A percentile compares a stretch with the other conserved stretches of the same genome.
Conservation (phyloP, 768 basidiomycete species). For the Mycena capillaripes region DNA sequence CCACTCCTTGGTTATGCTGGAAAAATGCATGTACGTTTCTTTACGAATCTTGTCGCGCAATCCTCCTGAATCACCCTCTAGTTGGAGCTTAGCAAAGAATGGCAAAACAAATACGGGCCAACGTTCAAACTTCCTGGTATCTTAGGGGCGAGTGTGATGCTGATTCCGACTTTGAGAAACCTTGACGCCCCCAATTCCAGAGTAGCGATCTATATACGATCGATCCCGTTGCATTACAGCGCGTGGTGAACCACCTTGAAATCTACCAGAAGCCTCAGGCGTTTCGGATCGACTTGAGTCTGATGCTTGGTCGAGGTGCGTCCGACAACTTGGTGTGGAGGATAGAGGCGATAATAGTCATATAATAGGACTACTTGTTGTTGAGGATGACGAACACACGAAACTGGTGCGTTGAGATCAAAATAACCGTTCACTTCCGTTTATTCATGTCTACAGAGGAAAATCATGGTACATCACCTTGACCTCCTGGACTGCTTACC, state of each 20-base stretch:
- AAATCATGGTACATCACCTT: conserved; percentile 1
- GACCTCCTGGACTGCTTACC: background rate
- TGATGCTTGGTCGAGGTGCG: conserved; percentile 1
- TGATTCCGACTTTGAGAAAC: no score
- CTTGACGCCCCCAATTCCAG: background rate
- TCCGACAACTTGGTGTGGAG: no score
- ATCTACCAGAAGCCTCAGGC: conserved; percentile 19
- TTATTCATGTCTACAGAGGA: background rate
- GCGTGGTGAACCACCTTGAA: conserved; percentile 1
- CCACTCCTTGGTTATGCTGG: background rate
- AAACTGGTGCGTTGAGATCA: conserved; percentile 22
- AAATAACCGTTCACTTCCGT: background rate
- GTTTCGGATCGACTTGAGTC: background rate
- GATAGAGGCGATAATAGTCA: no score
- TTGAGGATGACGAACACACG: conserved; percentile 26
- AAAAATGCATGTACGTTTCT: no score
- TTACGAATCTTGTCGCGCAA: no score
- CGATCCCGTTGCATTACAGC: conserved; percentile 12
- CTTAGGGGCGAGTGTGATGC: background rate
- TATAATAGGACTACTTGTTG: background rate
- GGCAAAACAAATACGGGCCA: conserved; percentile 10
- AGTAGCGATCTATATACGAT: conserved; percentile 2
- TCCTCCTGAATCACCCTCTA: background rate
- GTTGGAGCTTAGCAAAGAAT: background rate
- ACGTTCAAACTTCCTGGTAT: conserved; percentile 5